Percentiles rank a stretch among this genome's conserved stretches.
Conservation (phyloP, 495 filamentous ascomycete species). For the Margaritispora aquatica region DNA sequence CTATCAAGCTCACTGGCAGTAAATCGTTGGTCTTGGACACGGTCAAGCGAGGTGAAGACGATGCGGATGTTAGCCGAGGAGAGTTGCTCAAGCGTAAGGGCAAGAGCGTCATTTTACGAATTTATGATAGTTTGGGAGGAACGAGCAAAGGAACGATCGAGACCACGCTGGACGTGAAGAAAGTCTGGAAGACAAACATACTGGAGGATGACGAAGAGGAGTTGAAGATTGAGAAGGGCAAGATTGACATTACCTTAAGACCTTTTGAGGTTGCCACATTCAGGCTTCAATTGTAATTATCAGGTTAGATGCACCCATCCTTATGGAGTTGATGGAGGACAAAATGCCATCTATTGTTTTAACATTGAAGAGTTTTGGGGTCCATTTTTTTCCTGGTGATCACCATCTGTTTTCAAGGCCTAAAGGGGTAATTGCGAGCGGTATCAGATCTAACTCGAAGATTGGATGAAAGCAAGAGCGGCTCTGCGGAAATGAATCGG, state of each 20-base stretch:
- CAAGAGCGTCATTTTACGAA: slow-evolving; percentile 69
- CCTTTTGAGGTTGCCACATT: slow-evolving; percentile 91
- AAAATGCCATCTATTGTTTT: not conserved
- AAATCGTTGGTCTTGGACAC: slow-evolving; percentile 69
- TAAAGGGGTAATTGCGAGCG: too few relatives aligned
- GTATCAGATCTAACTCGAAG: not conserved
- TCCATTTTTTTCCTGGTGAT: not conserved
- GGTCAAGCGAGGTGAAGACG: slow-evolving; percentile 91
- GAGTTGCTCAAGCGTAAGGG: slow-evolving; percentile 65
- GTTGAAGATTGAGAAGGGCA: slow-evolving; percentile 38
- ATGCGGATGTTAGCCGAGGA: slow-evolving; percentile 74
- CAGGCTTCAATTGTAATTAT: slow-evolving; percentile 60
- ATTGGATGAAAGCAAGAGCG: not conserved
- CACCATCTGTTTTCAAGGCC: too few relatives aligned
- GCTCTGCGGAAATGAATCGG: not conserved
- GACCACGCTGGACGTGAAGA: slow-evolving; percentile 62
- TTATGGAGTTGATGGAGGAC: not conserved
- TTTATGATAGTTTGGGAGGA: slow-evolving; percentile 92
- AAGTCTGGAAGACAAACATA: slow-evolving; percentile 73
- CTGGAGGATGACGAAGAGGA: slow-evolving; percentile 66
- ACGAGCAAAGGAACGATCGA: slow-evolving; percentile 59
- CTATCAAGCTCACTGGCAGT: slow-evolving; percentile 50
- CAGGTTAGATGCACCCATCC: not conserved
- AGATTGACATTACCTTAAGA: slow-evolving; percentile 60
- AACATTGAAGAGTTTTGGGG: not conserved